These are phyloP conservation scores for Geotrichum fermentans DNA, from an alignment of 1,139 yeast species.

Conservation along the genomic window DNA sequence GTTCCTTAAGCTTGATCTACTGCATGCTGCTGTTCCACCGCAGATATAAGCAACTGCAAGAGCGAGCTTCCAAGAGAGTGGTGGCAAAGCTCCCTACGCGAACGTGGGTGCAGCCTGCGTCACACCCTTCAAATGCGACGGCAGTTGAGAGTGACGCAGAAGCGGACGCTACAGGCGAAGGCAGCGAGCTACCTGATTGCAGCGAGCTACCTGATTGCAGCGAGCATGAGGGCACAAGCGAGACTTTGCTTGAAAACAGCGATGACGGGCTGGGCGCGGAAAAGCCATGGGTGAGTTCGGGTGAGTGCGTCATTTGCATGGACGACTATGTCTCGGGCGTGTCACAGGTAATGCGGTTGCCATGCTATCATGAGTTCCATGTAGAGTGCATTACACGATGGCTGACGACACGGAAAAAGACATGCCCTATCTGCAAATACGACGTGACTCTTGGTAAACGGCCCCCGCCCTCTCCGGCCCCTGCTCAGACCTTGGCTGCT, in stretches of 20 bases:
- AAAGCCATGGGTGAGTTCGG: conserved; percentile 36
- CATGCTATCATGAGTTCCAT: conserved; percentile 45
- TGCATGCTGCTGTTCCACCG: conserved; percentile 38
- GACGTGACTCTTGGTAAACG: conserved; percentile 26
- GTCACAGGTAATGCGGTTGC: conserved; percentile 38
- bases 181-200: background rate
- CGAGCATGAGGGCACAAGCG: background rate
- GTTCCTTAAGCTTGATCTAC: conserved; percentile 40
- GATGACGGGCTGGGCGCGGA: conserved; percentile 16
- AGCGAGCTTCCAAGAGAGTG: conserved; percentile 38
- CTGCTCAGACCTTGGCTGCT: background rate
- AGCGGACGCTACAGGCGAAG: background rate
- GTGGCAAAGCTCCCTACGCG: conserved; percentile 39
- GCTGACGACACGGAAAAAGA: conserved; percentile 38
- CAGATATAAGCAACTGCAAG: conserved; percentile 35
- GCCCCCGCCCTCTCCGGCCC: background rate
- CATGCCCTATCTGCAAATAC: conserved; percentile 40
- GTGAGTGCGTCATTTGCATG: conserved; percentile 43
- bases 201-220: background rate
- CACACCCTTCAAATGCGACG: background rate
- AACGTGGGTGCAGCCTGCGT: conserved; percentile 30
- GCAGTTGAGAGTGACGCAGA: background rate
- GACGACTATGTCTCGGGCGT: conserved; percentile 39
- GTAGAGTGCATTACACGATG: conserved; percentile 40
- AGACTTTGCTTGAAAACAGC: background rate